phyloP scores from a whole-genome alignment of 2,329 filamentous ascomycete genomes.

The Biscogniauxia mediterranea region DNA sequence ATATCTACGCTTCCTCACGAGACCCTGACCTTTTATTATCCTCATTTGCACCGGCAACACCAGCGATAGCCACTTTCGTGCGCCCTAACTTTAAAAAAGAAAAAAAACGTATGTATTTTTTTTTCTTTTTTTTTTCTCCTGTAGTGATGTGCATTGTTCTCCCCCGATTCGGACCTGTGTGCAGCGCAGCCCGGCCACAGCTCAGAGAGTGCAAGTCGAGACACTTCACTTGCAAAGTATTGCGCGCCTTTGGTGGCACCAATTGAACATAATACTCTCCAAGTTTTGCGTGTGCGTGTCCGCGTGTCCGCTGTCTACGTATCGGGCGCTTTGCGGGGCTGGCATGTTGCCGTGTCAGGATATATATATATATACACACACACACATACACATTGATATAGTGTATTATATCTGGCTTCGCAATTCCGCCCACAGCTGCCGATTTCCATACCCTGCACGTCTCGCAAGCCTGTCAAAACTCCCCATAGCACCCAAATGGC shows the following conservation, averaged over 20 bases:
- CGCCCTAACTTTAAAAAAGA: too few relatives aligned
- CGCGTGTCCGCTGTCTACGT: background rate
- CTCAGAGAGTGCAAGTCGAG: too few relatives aligned
- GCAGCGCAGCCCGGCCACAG: too few relatives aligned
- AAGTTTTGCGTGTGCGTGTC: background rate
- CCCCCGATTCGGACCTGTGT: too few relatives aligned
- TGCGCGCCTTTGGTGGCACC: background rate
- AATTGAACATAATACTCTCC: background rate
- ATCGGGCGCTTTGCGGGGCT: background rate
- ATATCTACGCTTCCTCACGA: background rate
- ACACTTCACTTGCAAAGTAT: too few relatives aligned
- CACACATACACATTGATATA: too few relatives aligned
- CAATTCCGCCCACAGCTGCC: conserved; percentile 4
- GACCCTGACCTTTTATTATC: background rate
- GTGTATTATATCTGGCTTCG: too few relatives aligned
- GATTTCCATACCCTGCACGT: conserved; percentile 27
- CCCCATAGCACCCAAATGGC: conserved; percentile 6
- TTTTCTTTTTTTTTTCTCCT: background rate
- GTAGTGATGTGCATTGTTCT: background rate
- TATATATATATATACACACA: conserved; percentile 6
- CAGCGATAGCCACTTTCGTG: too few relatives aligned
- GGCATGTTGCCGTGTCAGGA: conserved; percentile 11
- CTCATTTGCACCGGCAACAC: background rate
- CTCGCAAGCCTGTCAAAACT: conserved; percentile 27
- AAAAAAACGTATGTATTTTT: background rate